Percentiles rank a stretch among this genome's conserved stretches.
These are phyloP conservation scores for Colletotrichum sp. DNA, from an alignment of 2,329 filamentous ascomycete genomes.

Conservation along the genomic window DNA sequence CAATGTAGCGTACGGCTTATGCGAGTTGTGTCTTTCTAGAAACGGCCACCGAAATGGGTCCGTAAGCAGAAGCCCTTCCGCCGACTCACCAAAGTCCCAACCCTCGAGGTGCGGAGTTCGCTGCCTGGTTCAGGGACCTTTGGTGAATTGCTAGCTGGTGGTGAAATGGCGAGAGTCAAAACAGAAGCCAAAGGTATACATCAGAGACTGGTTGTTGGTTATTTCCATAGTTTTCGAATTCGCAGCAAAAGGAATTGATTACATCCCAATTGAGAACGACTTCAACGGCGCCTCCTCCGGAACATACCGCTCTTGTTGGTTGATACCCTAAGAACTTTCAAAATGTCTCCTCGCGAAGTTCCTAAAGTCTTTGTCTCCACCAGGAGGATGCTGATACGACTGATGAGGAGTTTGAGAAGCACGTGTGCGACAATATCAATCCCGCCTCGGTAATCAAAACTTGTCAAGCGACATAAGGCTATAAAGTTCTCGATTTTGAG, in stretches of 20 bases:
- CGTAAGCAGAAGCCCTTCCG: neutral
- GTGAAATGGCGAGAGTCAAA: neutral
- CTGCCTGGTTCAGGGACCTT: accelerated
- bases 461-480: neutral
- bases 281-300: accelerated
- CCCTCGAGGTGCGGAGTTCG: neutral
- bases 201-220: accelerated
- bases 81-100: neutral
- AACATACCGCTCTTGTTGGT: accelerated
- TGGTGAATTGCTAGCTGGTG: accelerated
- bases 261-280: too few species aligned
- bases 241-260: too few species aligned
- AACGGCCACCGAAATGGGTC: neutral
- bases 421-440: neutral
- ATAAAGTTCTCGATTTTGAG: neutral
- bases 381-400: accelerated
- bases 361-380: too few species aligned
- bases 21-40: neutral
- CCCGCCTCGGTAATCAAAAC: accelerated
- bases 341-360: neutral
- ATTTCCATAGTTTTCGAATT: too few species aligned
- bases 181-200: accelerated
- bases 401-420: neutral
- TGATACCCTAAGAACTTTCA: accelerated
- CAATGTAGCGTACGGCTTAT: neutral